Evolutionary conservation across 1,284 basidiomycete genomes (phyloP).

Genomic region (Anthracocystis setariae): DNA sequence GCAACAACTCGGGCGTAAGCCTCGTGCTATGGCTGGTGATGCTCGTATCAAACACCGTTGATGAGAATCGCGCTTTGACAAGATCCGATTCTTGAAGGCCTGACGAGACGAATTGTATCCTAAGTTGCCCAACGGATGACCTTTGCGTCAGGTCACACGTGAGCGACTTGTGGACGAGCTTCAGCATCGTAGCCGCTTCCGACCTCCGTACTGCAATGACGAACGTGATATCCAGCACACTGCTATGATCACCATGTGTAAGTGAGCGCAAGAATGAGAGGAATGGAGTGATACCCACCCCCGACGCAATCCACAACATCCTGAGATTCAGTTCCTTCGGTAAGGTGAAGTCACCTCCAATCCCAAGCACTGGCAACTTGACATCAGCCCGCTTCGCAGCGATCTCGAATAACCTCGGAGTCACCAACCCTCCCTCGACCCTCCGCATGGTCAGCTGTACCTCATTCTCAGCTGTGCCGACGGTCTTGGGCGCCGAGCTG

Average conservation of each 20-base stretch:
- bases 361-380: slow-evolving; percentile 25
- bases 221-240: slow-evolving; percentile 8
- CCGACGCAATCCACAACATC: slow-evolving; percentile 26
- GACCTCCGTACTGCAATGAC: slow-evolving; percentile 22
- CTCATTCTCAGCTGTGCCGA: background rate
- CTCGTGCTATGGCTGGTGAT: slow-evolving; percentile 14
- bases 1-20: slow-evolving; percentile 17
- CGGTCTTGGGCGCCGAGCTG: slow-evolving; percentile 14
- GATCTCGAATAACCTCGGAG: slow-evolving; percentile 24
- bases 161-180: slow-evolving; percentile 7
- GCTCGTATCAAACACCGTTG: background rate
- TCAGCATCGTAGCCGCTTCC: slow-evolving; percentile 20
- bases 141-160: background rate
- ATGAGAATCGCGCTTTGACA: too few species aligned
- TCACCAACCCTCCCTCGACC: slow-evolving; percentile 22
- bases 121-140: slow-evolving; percentile 3
- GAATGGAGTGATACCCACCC: slow-evolving; percentile 35
- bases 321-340: background rate
- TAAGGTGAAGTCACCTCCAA: slow-evolving; percentile 31
- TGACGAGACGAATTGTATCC: slow-evolving; percentile 24
- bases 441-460: slow-evolving; percentile 29
- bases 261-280: slow-evolving; percentile 17
- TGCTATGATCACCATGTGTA: background rate
- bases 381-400: background rate
- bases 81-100: slow-evolving; percentile 10